phyloP scores from a whole-genome alignment of 1,139 yeast genomes.

The Yamadazyma buinensis region DNA sequence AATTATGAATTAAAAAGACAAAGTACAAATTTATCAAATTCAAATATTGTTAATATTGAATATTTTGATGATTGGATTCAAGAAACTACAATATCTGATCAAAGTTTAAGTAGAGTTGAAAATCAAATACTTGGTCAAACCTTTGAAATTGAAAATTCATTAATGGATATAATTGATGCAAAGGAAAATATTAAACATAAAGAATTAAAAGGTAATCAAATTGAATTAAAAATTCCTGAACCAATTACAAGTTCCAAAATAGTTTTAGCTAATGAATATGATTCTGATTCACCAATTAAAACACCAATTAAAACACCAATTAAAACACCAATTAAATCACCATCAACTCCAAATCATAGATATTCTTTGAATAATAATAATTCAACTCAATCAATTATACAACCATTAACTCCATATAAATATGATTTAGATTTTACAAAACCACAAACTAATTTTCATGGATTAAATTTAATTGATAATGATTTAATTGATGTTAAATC shows the following conservation, averaged over 20 bases:
- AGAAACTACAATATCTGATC: slow-evolving; percentile 7
- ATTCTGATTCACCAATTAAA: not conserved
- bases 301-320: not conserved
- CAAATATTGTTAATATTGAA: slow-evolving; percentile 6
- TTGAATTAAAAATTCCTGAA: slow-evolving; percentile 2
- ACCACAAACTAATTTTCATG: not conserved
- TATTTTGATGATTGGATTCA: slow-evolving; percentile 10
- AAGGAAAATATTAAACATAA: slow-evolving; percentile 3
- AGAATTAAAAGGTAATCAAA: slow-evolving; percentile 2
- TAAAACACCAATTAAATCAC: no score
- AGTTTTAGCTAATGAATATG: slow-evolving; percentile 2
- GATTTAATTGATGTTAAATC: not conserved
- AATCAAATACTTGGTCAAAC: slow-evolving; percentile 2
- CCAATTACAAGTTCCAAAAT: slow-evolving; percentile 9
- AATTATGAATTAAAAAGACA: slow-evolving; percentile 5
- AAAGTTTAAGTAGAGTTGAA: slow-evolving; percentile 7
- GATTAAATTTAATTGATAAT: not conserved
- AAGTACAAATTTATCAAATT: slow-evolving; percentile 8
- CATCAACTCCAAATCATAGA: not conserved
- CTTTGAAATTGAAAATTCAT: not conserved
- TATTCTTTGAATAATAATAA: not conserved
- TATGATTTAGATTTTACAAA: not conserved
- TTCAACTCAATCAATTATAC: not conserved
- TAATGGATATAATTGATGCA: slow-evolving; percentile 1
- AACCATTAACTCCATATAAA: no score